Base-by-base conservation (phyloP, 257 asterid genomes). In the Nyctanthes arbortristis region DNA sequence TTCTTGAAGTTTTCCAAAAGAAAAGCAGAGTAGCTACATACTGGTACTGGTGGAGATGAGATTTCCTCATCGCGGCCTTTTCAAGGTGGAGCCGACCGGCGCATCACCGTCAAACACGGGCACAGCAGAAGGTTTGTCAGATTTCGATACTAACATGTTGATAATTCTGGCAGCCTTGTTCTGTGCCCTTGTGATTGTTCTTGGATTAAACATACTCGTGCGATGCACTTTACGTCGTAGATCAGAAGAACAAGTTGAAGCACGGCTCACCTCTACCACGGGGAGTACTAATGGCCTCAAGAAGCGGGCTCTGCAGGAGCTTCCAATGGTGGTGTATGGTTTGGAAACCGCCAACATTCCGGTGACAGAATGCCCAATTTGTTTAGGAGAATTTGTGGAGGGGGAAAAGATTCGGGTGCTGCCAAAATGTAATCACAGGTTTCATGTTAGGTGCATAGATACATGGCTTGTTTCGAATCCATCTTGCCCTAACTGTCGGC, bases 401-500 rank as follows among this genome's bases (percentile, higher is more conserved):
- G 87, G 87, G 13, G 84, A 81, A 61, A 81, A 81, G 66, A 76
- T 81, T 1, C 75, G 86, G 57, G 79, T 81, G 9, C 68, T 81
- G 52, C 86, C 84, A 8, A 72, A 61, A 49, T 81, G 86, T 40
- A 74, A 76, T 61, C 86, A 81, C 18, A 76, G 79, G 20, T 81
- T 75, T 62, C 86, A 81, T 16, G 78, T 73, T 22, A 75, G 74
- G 73, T 81, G 86, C 16, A 70, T 81, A 11, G 86, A 81, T 35
- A 67, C 73, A 58, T 81, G 86, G 86, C 71, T 81, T 76, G 81
- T 79, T 13, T 78, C 82, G 33, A 79, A 75, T 16, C 73, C 84
- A 27, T 81, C 86, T 1, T 81, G 86, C n/a, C 86, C 86, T 5
- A 73, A 73, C 1, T 81, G 86, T 28, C 84, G 86, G 29, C 86